These are phyloP conservation scores for Geosmithia morbida DNA, from an alignment of 2,329 filamentous ascomycete genomes.

Conservation along the genomic window DNA sequence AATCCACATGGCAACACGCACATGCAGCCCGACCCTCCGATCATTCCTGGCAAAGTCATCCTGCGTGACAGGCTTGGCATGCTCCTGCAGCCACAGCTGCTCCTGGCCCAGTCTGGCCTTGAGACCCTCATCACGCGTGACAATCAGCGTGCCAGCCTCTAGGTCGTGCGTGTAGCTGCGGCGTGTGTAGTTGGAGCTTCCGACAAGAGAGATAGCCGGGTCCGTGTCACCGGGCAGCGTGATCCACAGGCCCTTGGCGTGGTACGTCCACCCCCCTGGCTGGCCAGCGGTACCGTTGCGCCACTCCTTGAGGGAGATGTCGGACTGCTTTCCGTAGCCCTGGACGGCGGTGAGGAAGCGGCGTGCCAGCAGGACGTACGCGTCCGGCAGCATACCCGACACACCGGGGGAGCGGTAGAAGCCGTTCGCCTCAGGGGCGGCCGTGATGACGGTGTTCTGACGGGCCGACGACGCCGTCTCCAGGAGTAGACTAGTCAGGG, in stretches of 20 bases:
- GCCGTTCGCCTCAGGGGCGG: conserved; percentile 85
- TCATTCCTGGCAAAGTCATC: conserved; percentile 74
- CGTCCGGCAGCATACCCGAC: conserved; percentile 78
- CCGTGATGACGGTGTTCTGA: conserved; percentile 75
- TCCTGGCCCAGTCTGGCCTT: conserved; percentile 65
- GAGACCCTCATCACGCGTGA: conserved; percentile 62
- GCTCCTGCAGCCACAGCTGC: conserved; percentile 63
- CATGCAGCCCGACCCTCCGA: conserved; percentile 70
- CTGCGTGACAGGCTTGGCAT: conserved; percentile 52
- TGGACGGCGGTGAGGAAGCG: conserved; percentile 56
- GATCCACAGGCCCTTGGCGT: conserved; percentile 92
- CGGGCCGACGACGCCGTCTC: conserved; percentile 39
- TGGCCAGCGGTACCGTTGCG: conserved; percentile 65
- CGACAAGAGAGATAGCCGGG: conserved; percentile 70
- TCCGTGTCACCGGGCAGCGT: conserved; percentile 50
- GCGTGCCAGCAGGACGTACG: conserved; percentile 78
- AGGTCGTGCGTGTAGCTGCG: conserved; percentile 85
- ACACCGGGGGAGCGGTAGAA: conserved; percentile 84
- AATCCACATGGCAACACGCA: conserved; percentile 87
- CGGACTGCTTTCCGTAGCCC: conserved; percentile 28
- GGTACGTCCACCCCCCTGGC: conserved; percentile 87
- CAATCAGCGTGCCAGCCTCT: conserved; percentile 74
- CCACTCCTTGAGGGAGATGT: conserved; percentile 78
- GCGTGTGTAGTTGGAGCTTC: conserved; percentile 92
- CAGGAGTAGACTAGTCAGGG: conserved; percentile 67